Percentiles rank a stretch among this genome's conserved stretches.
phyloP scores from a whole-genome alignment of 129 eudicot species.

The Helianthus tuberosus region DNA sequence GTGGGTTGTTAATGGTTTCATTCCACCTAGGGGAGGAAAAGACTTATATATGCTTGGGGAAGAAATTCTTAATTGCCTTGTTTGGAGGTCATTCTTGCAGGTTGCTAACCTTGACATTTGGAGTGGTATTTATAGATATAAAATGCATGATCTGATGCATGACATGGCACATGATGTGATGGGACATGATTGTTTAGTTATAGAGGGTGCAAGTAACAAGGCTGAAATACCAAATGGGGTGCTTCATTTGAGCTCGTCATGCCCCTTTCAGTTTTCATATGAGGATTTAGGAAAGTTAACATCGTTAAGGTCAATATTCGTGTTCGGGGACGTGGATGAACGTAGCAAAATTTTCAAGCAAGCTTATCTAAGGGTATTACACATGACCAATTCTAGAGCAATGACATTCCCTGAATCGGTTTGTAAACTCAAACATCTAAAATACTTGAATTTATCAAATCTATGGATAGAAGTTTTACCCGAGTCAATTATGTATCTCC shows the following conservation, averaged over 20 bases:
- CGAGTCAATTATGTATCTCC: no score
- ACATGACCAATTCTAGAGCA: background rate
- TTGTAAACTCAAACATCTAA: conserved; percentile 14
- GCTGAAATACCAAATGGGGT: conserved; percentile 11
- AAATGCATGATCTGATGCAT: conserved; percentile 19
- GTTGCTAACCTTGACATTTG: background rate
- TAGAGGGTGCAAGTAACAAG: background rate
- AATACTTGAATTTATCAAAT: background rate
- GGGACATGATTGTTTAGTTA: background rate
- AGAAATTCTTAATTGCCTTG: conserved; percentile 1
- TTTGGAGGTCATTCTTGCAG: conserved; percentile 37
- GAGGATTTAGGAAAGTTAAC: background rate
- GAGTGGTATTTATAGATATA: background rate
- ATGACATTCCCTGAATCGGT: background rate
- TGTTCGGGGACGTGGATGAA: background rate
- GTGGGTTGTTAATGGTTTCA: conserved; percentile 4
- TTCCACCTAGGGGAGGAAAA: background rate
- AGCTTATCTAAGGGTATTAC: conserved; percentile 13
- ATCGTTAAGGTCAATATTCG: conserved; percentile 13
- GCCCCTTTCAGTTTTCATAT: background rate
- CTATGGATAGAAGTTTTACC: no score
- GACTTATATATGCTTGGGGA: background rate
- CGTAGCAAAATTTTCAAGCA: background rate
- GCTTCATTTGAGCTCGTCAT: conserved; percentile 13
- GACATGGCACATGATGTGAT: background rate